phyloP scores from a whole-genome alignment of 345 rosid species.

The Gossypium longicalyx region DNA sequence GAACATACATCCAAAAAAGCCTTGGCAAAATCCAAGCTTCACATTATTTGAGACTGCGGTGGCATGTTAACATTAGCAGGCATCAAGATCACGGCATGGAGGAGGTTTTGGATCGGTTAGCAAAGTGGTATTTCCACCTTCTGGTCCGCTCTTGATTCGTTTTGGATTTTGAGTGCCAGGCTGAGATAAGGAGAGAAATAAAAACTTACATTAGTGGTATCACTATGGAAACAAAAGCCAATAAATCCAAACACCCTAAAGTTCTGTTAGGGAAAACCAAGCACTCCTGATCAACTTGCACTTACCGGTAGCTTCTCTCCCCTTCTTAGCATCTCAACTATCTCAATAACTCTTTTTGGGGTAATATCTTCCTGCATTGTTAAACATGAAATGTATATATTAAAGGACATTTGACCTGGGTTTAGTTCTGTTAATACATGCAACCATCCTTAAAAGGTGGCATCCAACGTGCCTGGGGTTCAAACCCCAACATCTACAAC shows the following conservation, averaged over 20 bases:
- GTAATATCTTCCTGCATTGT: constrained; percentile 87
- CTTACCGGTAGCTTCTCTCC: constrained; percentile 94
- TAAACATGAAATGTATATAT: constrained; percentile 19
- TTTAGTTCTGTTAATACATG: neutral
- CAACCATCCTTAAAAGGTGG: neutral
- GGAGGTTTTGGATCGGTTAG: constrained; percentile 82
- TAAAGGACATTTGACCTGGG: neutral
- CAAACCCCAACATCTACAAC: neutral
- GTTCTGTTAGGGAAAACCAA: neutral
- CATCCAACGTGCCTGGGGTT: neutral
- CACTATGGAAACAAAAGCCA: neutral
- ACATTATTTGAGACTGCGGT: constrained; percentile 36
- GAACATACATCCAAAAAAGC: constrained; percentile 21
- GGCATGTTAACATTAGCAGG: constrained; percentile 49
- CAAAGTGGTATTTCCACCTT: constrained; percentile 86
- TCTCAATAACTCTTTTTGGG: constrained; percentile 85
- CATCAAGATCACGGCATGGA: constrained; percentile 88
- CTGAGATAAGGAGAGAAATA: constrained; percentile 35
- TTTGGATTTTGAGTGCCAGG: constrained; percentile 92
- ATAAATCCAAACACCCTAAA: neutral
- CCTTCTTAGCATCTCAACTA: constrained; percentile 76
- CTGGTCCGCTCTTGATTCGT: constrained; percentile 82
- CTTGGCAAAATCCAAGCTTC: constrained; percentile 34
- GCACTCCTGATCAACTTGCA: neutral
- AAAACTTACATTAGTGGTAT: neutral